Evolutionary conservation across 345 rosid species (phyloP).

Genomic region (Leavenworthia alabamica): DNA sequence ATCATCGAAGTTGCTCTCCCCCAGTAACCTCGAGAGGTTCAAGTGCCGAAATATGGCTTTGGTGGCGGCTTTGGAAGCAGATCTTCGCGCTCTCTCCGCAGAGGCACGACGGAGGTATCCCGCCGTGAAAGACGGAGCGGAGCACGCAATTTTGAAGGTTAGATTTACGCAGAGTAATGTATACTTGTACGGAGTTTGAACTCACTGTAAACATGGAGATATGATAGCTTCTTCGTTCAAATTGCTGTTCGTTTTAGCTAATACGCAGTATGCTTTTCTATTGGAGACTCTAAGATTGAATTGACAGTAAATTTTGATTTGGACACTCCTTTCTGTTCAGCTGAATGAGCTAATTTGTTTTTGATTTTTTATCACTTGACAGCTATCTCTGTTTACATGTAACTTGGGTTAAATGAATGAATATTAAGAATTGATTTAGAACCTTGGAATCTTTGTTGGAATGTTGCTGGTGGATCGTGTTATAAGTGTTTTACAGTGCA

Average conservation of each 20-base stretch:
- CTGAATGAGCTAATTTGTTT: background rate
- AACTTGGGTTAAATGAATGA: background rate
- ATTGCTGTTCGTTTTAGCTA: slow-evolving; percentile 1
- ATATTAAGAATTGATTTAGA: background rate
- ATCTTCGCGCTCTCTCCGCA: slow-evolving; percentile 94
- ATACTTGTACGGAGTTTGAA: background rate
- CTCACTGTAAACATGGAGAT: slow-evolving; percentile 16
- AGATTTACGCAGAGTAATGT: background rate
- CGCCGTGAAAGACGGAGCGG: slow-evolving; percentile 91
- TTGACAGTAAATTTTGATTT: background rate
- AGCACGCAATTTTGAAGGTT: slow-evolving; percentile 91
- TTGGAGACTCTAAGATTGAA: background rate
- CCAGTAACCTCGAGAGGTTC: slow-evolving; percentile 10
- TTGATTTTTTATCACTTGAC: background rate
- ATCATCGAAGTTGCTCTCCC: slow-evolving; percentile 8
- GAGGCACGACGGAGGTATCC: slow-evolving; percentile 95
- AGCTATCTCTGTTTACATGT: background rate
- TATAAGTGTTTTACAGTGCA: background rate
- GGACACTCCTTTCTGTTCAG: background rate
- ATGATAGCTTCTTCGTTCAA: background rate
- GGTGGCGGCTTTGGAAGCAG: slow-evolving; percentile 91
- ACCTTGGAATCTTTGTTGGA: background rate
- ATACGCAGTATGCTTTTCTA: background rate
- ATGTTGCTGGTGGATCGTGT: background rate
- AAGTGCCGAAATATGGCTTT: slow-evolving; percentile 55